Percentiles rank a stretch among this genome's conserved stretches.
Evolutionary conservation across 805 yeast genomes (phyloP).

Genomic region (Phaffomyces antillensis): DNA sequence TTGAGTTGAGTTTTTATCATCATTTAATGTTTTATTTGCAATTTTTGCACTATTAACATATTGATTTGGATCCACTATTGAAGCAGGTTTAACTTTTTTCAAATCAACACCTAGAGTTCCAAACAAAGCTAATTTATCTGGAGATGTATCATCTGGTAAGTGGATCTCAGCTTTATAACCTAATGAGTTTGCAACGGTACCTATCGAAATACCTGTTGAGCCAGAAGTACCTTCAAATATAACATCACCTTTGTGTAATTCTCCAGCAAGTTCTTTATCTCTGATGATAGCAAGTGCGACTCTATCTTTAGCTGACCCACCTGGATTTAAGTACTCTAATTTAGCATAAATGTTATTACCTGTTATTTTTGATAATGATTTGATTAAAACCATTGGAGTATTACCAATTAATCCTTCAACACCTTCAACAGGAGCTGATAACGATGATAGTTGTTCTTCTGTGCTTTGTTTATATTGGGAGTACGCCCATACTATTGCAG

Average conservation of each 20-base stretch:
- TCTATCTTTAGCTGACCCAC: slow-evolving; percentile 92
- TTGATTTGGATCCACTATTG: slow-evolving; percentile 89
- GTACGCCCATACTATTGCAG: slow-evolving; percentile 9
- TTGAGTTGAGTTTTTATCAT: slow-evolving; percentile 28
- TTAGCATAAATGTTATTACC: slow-evolving; percentile 86
- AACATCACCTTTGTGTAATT: slow-evolving; percentile 53
- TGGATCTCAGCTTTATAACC: slow-evolving; percentile 94
- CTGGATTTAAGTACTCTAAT: slow-evolving; percentile 81
- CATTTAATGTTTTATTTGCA: slow-evolving; percentile 45
- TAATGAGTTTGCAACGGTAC: slow-evolving; percentile 78
- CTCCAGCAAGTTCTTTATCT: slow-evolving; percentile 55
- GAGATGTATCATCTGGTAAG: slow-evolving; percentile 87
- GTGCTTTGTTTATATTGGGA: slow-evolving; percentile 1
- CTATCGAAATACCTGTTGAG: slow-evolving; percentile 92
- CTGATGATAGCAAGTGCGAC: slow-evolving; percentile 82
- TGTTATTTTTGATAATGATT: slow-evolving; percentile 61
- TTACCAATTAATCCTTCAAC: slow-evolving; percentile 80
- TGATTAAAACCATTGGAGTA: slow-evolving; percentile 75
- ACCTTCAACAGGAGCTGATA: slow-evolving; percentile 38
- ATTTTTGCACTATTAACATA: slow-evolving; percentile 82
- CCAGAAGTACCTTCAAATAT: slow-evolving; percentile 96
- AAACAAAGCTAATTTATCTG: slow-evolving; percentile 70
- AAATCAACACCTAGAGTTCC: slow-evolving; percentile 73
- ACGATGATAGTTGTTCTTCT: slow-evolving; percentile 9
- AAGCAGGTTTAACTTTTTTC: slow-evolving; percentile 87